Evolutionary conservation across 2,329 filamentous ascomycete genomes (phyloP).

Genomic region (Stachybotrys chartarum): DNA sequence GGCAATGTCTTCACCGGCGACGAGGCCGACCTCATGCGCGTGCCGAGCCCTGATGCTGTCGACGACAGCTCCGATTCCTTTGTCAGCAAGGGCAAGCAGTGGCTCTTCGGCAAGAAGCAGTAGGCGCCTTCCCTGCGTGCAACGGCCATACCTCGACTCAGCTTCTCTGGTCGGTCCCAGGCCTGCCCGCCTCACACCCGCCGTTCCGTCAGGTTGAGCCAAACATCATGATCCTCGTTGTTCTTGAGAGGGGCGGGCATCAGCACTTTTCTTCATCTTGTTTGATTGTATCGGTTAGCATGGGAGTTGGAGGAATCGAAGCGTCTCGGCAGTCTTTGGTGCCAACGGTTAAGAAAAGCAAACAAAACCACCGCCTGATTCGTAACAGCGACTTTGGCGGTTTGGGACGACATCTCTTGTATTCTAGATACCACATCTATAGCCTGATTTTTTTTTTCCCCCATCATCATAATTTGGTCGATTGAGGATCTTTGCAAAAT

Average conservation of each 20-base stretch:
- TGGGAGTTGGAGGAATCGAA: background rate
- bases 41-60: constrained; percentile 22
- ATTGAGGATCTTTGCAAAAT: too few relatives aligned
- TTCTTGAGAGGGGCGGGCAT: background rate
- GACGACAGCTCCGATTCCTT: constrained; percentile 18
- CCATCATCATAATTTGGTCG: too few relatives aligned
- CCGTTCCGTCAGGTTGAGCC: too few relatives aligned
- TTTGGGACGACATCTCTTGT: background rate
- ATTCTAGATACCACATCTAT: constrained; percentile 1
- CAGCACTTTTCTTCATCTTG: background rate
- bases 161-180: too few relatives aligned
- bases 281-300: background rate
- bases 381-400: too few relatives aligned
- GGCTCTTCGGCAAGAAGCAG: constrained; percentile 42
- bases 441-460: background rate
- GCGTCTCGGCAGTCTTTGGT: background rate
- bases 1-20: constrained; percentile 58
- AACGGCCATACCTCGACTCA: background rate
- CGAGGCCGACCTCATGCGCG: constrained; percentile 25
- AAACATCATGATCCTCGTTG: too few relatives aligned
- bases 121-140: constrained; percentile 12
- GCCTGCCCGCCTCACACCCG: too few relatives aligned
- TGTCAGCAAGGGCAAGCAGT: constrained; percentile 38
- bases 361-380: too few relatives aligned
- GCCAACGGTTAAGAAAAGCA: too few relatives aligned